Percentiles rank a stretch among this genome's conserved stretches.
These are phyloP conservation scores for Condylostoma magnum DNA, from an alignment of 169 alveolate genomes.

Conservation along the genomic window DNA sequence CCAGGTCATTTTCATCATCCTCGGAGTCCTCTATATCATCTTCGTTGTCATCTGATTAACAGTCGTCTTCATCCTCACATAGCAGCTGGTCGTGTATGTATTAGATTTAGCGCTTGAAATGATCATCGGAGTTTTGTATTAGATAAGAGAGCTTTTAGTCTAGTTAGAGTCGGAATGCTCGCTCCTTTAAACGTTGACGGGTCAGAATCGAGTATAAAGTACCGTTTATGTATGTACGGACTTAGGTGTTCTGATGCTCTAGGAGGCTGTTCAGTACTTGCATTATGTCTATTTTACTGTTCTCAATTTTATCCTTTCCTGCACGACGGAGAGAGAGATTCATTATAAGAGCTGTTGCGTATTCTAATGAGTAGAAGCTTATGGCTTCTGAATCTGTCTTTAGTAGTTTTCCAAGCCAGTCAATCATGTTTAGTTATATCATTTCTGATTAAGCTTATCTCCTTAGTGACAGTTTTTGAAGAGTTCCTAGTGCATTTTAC, in stretches of 20 bases:
- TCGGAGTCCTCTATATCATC: conserved; percentile 72
- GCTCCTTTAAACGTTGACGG: conserved; percentile 66
- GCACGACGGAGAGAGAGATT: conserved; percentile 77
- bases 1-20: conserved; percentile 47
- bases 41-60: conserved; percentile 47
- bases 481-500: conserved; percentile 77
- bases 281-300: conserved; percentile 54
- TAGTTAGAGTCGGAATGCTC: conserved; percentile 64
- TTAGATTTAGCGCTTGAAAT: conserved; percentile 62
- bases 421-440: conserved; percentile 78
- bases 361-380: conserved; percentile 79
- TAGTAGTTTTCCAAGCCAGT: conserved; percentile 69
- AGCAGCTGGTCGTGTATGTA: conserved; percentile 61
- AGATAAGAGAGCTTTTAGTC: conserved; percentile 49
- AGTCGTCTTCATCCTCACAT: conserved; percentile 58
- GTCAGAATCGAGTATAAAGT: conserved; percentile 78
- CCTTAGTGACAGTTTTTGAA: conserved; percentile 79
- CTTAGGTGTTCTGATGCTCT: conserved; percentile 72
- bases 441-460: conserved; percentile 70
- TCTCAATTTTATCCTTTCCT: conserved; percentile 79
- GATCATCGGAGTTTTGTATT: conserved; percentile 53
- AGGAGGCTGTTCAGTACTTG: conserved; percentile 66
- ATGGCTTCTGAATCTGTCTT: conserved; percentile 61
- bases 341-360: conserved; percentile 86
- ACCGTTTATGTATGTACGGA: conserved; percentile 80